Evolutionary conservation across 352 stramenopile genomes (phyloP), one percentile per base, ranked within the genome.

Genomic region (Blastocystis sp.): DNA sequence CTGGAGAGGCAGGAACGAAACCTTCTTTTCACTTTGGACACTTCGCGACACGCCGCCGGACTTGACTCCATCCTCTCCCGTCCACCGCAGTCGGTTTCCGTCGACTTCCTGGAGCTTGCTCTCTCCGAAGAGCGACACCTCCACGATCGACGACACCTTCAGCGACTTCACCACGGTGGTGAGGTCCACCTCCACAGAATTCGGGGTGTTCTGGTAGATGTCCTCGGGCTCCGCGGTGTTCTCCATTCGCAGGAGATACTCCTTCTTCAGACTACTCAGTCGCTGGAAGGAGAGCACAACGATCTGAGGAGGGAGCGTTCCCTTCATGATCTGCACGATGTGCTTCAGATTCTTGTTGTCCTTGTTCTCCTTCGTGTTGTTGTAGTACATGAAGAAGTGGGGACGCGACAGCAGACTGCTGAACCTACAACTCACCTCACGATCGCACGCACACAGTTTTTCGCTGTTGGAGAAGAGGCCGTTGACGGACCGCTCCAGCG

Each of bases 341-440:
- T 61, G 24, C 53, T 63, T 79, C n/a, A 79, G 46, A n/a, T 79
- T 79, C 69, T 34, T 79, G 40, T 79, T 79, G 11, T 36, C 44
- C 69, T 79, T 79, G 53, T 79, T 79, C 49, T 79, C 69, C 69
- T 79, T 79, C n/a, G 69, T 79, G 18, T 79, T 79, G 53, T 79
- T 79, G 46, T 61, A 79, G 40, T 79, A 79, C 40, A 79, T 61
- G 27, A 79, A 64, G 69, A 46, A 56, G 32, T 57, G 44, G 32
- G 69, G 48, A 32, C 29, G 46, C 9, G 14, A 61, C 14, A 63
- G 6, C 69, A 79, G 61, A 24, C 48, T 32, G 0, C 18, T 18
- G 21, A 79, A 27, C 18, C 69, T 79, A 63, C 7, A 18, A 24
- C 6, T 79, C 32, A 79, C 9, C 21, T 21, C n/a, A 9, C 9